Percentiles rank a stretch among this genome's conserved stretches.
These are phyloP conservation scores for Trichosporon coremiiforme DNA, from an alignment of 1,284 basidiomycete genomes.

Conservation along the genomic window DNA sequence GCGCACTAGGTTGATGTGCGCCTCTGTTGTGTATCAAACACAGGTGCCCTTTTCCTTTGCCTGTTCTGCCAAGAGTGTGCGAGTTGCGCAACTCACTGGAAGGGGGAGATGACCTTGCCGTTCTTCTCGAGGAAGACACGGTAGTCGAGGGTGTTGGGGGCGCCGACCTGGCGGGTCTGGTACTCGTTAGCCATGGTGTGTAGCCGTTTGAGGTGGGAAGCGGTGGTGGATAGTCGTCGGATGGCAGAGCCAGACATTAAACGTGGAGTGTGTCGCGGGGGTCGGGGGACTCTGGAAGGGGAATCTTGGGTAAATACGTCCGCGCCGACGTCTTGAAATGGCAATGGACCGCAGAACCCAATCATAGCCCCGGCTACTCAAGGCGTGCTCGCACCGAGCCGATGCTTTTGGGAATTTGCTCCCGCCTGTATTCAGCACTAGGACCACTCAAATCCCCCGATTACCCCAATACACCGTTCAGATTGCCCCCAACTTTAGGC, in stretches of 20 bases:
- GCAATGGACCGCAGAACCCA: not conserved
- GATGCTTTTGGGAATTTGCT: constrained; percentile 5
- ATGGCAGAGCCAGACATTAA: constrained; percentile 17
- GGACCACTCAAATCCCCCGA: constrained; percentile 15
- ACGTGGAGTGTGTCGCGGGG: constrained; percentile 14
- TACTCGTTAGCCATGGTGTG: constrained; percentile 33
- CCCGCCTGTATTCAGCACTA: constrained; percentile 1
- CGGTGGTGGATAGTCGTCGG: constrained; percentile 33
- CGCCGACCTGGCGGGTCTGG: constrained; percentile 31
- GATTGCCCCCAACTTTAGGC: constrained; percentile 1
- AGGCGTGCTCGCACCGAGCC: constrained; percentile 14
- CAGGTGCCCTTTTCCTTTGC: not conserved
- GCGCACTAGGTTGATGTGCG: not conserved
- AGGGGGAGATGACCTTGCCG: constrained; percentile 82
- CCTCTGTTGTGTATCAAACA: not conserved
- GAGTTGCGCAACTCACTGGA: constrained; percentile 63
- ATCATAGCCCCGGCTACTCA: constrained; percentile 16
- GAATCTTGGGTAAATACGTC: constrained; percentile 16
- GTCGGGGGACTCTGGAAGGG: not conserved
- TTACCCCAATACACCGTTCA: constrained; percentile 1
- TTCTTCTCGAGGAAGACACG: constrained; percentile 91
- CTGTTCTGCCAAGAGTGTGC: not conserved
- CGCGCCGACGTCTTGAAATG: not conserved
- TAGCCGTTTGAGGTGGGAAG: constrained; percentile 29
- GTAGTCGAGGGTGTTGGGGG: constrained; percentile 67